These are phyloP conservation scores for Termitomyces sp. DNA, from an alignment of 768 basidiomycete species.

Conservation along the genomic window DNA sequence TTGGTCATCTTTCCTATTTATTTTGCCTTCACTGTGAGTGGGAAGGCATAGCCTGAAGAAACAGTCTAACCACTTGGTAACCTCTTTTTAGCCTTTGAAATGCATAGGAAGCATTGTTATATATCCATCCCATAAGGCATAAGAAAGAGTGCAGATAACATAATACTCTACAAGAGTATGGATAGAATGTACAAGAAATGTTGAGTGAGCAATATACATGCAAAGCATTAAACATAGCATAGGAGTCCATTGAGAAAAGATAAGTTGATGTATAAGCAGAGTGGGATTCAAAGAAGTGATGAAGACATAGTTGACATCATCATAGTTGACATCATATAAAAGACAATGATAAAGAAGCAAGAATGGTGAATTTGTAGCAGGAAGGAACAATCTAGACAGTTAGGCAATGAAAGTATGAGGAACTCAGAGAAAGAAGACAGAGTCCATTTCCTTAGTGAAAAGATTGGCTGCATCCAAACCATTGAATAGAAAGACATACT, in stretches of 20 bases:
- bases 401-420: background rate
- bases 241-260: background rate
- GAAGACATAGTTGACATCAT: no score
- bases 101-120: background rate
- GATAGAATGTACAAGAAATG: background rate
- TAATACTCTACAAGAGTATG: no score
- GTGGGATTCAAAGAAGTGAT: background rate
- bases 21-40: background rate
- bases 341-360: background rate
- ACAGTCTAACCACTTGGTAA: background rate
- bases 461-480: no score
- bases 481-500: background rate
- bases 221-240: background rate
- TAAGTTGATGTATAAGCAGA: background rate
- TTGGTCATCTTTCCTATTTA: background rate
- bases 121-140: background rate
- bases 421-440: background rate
- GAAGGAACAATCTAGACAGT: background rate
- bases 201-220: background rate
- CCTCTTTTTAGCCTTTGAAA: no score
- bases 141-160: background rate
- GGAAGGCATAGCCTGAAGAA: no score
- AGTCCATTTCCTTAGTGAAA: conserved; percentile 1
- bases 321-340: background rate
- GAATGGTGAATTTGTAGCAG: background rate